Conservation (phyloP, 768 basidiomycete species). For the Macrocybe gigantea region DNA sequence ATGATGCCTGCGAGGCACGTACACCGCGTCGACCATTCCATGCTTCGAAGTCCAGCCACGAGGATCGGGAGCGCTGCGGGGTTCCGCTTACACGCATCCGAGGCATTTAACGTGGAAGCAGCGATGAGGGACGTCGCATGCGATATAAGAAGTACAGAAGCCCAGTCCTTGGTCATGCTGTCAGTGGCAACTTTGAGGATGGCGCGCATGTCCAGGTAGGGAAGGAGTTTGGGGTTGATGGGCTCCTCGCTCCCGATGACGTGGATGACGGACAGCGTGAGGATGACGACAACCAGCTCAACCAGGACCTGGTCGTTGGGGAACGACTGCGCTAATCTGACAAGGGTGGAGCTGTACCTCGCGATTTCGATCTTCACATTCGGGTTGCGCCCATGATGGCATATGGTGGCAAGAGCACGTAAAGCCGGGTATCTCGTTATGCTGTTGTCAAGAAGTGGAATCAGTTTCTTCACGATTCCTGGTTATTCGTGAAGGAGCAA, state of each 20-base stretch:
- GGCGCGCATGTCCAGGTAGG: constrained; percentile 34
- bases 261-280: constrained; percentile 46
- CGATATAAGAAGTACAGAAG: constrained; percentile 35
- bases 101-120: constrained; percentile 35
- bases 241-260: constrained; percentile 34
- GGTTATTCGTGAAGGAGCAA: background rate
- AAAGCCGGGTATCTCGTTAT: constrained; percentile 48
- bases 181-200: constrained; percentile 38
- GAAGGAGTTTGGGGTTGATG: constrained; percentile 29
- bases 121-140: constrained; percentile 48
- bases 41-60: constrained; percentile 49
- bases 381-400: constrained; percentile 49
- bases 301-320: constrained; percentile 44
- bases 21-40: constrained; percentile 47
- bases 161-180: constrained; percentile 36
- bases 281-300: constrained; percentile 44
- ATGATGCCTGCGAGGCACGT: constrained; percentile 48
- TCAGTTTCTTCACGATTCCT: constrained; percentile 55
- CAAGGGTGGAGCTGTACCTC: constrained; percentile 31
- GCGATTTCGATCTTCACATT: constrained; percentile 48
- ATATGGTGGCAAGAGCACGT: constrained; percentile 50
- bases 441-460: constrained; percentile 45
- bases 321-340: constrained; percentile 40
- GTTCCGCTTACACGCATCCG: constrained; percentile 35
- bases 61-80: constrained; percentile 43